Percentiles rank a stretch among this genome's conserved stretches.
Evolutionary conservation across 805 yeast species (phyloP).

Genomic region (Metschnikowia aberdeeniae): DNA sequence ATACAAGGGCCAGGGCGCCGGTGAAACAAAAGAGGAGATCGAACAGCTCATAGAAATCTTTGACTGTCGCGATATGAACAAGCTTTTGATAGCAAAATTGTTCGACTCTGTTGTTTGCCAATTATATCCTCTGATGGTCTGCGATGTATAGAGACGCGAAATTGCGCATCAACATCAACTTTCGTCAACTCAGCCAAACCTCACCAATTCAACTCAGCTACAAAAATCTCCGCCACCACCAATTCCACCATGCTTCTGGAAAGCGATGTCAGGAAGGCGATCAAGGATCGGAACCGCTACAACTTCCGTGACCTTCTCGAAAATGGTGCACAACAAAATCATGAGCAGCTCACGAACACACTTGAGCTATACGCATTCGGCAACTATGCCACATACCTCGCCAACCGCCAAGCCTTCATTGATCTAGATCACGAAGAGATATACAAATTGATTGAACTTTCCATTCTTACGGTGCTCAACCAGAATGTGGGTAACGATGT

Average conservation of each 20-base stretch:
- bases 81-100: constrained; percentile 19
- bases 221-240: not conserved
- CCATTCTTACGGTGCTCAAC: constrained; percentile 22
- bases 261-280: not conserved
- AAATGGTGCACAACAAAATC: not conserved
- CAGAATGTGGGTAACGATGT: constrained; percentile 22
- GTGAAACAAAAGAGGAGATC: constrained; percentile 16
- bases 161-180: too few species aligned
- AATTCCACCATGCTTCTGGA: constrained; percentile 1
- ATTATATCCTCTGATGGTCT: constrained; percentile 24
- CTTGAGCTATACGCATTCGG: constrained; percentile 41
- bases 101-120: constrained; percentile 21
- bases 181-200: too few species aligned
- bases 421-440: constrained; percentile 13
- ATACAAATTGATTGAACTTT: constrained; percentile 26
- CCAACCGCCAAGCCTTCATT: constrained; percentile 17
- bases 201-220: not conserved
- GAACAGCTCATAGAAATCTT: constrained; percentile 15
- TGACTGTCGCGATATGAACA: constrained; percentile 18
- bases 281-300: not conserved
- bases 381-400: constrained; percentile 21
- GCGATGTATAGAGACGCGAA: not conserved
- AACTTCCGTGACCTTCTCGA: constrained; percentile 9
- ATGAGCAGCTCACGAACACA: constrained; percentile 19
- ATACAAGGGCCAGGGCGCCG: constrained; percentile 16